Evolutionary conservation across 495 filamentous ascomycete genomes (phyloP), one percentile per base, ranked within the genome.

Genomic region (Hamigera avellanea): DNA sequence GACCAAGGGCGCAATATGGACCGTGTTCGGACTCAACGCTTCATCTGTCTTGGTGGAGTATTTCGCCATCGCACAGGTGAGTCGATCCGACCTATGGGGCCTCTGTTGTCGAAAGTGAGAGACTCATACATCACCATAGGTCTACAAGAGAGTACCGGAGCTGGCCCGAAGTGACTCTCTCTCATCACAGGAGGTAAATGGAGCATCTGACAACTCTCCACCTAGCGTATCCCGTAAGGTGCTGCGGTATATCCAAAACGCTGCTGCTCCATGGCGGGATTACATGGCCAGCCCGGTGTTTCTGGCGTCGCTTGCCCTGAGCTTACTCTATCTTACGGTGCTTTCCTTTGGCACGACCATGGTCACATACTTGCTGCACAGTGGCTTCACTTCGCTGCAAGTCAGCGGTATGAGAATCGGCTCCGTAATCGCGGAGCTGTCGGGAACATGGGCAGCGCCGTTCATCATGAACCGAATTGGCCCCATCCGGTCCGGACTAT

Each of bases 271-370:
- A 35, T 52, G 60, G 70, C 43, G 49, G 41, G 40, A 52, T 19
- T 74, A 70, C 37, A 50, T 67, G 16, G 26, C 42, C 13, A 64
- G 54, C 21, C 41, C 46, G 0, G 64, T 69, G 21, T 75, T 68
- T 45, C 43, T 73, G 1, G 66, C 75, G 0, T 78, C 75, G 0
- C 54, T 80, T 13, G 49, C 73, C 0, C 48, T 72, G 0, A 61
- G 70, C 5, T 47, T 80, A 0, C 59, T 78, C 5, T 77, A 79
- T 40, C 50, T 80, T 13, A 78, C 75, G 0, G 73, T 76, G 0
- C 62, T 80, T 4, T 62, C 63, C 7, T 80, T 78, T 35, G 62
- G 64, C 0, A 62, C 67, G 3, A 73, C 72, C 31, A 76, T 80
- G 69, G 57, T 76, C 37, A 76, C 74, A 0, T 79, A 72, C 40